Base-by-base conservation (phyloP, 2,329 filamentous ascomycete species). In the Pseudogymnoascus sp. region DNA sequence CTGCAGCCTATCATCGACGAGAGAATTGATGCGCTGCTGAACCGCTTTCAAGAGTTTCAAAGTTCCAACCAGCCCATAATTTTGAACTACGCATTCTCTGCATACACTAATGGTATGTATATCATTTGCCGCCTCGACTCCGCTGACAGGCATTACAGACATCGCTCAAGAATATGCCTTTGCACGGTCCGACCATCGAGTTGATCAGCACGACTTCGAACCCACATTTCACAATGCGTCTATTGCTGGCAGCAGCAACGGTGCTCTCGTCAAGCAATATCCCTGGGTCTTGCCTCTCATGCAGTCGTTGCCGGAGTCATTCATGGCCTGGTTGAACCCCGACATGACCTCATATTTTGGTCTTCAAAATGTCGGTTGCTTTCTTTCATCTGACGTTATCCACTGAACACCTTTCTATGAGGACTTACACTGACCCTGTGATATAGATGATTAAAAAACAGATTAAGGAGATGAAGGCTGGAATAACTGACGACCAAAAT, bases 91-190 rank as follows among this genome's bases (percentile, higher is more conserved):
- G 65, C 61, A 41, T 68, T 63, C 58, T 62, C 65, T 12, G 63
- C 66, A 11, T 69, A 66, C 11, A 64, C 65, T 12, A 63, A 58
- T 60, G 66, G 62, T 66, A 52, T n/a, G 12, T 35, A 9, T 38
- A 23, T 25, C 58, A 2, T 19, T 60, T 41, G 7, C 9, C 33
- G 22, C 25, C n/a, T 55, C 9, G 8, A 55, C 49, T 22, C 49
- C n/a, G 19, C 16, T 62, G 19, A 41, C 36, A 58, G n/a, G 41
- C 22, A 38, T 28, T 16, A 60, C 65, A 60, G 72, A 74, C 64
- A 65, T 71, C 6, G 68, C 73, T 35, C 72, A 68, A 16, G 62
- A 69, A 30, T 73, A 72, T 65, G 66, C 66, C 19, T 68, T 73
- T 16, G 72, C 66, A 35, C 45, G 64, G 8, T 65, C 59, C 38